phyloP scores from a whole-genome alignment of 1,139 yeast genomes.

The Yamadazyma jaroonii region DNA sequence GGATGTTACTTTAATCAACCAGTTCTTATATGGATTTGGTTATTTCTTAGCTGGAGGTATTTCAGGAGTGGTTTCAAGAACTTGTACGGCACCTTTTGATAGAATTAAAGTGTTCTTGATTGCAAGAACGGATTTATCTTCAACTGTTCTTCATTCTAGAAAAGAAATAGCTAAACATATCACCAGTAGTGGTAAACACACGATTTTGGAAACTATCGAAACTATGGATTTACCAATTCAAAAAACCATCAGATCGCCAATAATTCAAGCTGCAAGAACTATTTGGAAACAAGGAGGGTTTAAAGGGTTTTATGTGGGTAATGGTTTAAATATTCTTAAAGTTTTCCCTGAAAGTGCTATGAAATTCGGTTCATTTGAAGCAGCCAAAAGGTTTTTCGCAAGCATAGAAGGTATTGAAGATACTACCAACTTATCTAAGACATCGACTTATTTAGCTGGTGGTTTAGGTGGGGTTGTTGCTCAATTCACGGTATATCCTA shows the following conservation, averaged over 20 bases:
- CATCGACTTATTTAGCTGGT: constrained; percentile 86
- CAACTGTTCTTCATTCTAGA: constrained; percentile 63
- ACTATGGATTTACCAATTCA: constrained; percentile 7
- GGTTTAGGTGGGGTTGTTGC: constrained; percentile 95
- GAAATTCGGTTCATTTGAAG: constrained; percentile 94
- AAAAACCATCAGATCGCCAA: constrained; percentile 58
- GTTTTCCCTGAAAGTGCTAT: constrained; percentile 98
- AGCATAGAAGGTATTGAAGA: constrained; percentile 74
- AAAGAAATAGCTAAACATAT: constrained; percentile 45
- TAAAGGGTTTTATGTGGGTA: constrained; percentile 87
- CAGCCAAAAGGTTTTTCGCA: constrained; percentile 77
- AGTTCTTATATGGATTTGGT: constrained; percentile 79
- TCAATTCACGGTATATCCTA: constrained; percentile 89
- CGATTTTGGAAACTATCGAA: constrained; percentile 2
- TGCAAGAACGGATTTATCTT: constrained; percentile 81
- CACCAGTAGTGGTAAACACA: constrained; percentile 15
- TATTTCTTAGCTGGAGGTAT: constrained; percentile 92
- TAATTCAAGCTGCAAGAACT: constrained; percentile 75
- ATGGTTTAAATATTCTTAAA: constrained; percentile 88
- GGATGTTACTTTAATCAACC: constrained; percentile 81
- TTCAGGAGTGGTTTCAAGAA: constrained; percentile 95
- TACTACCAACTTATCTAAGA: constrained; percentile 66
- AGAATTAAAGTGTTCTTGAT: constrained; percentile 89
- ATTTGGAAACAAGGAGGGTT: constrained; percentile 89
- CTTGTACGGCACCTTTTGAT: constrained; percentile 97